Base-by-base conservation (phyloP, 129 eudicot genomes). In the Artemisia tridentata region DNA sequence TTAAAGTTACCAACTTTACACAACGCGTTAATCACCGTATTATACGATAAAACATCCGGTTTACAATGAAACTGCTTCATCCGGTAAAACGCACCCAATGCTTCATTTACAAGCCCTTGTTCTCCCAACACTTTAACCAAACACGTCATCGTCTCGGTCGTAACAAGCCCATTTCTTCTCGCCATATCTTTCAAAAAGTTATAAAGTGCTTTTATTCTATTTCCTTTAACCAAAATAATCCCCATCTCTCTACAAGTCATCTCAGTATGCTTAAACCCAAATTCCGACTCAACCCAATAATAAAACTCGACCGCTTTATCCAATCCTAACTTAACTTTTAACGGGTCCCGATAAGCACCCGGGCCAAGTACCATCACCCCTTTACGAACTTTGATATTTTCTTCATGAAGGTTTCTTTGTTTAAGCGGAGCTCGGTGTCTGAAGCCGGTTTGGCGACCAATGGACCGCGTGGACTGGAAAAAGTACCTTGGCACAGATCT, bases 61-160 rank as follows among this genome's bases (percentile, higher is more conserved):
- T 50, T 80, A 78, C 96, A 89, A 21, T 73, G 95, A 60, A 89
- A 92, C 66, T 89, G 96, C 72, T 83, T 89, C 98, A 92, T 89
- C 16, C 96, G 75, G 67, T 89, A 81, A 48, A 92, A 92, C 0
- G 86, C 91, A 57, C 76, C 73, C 65, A 87, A 70, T 25, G 96
- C 96, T 16, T 86, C 96, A 20, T 85, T 82, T 3, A 70, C 98
- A 16, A 92, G 69, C 1, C 98, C 98, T 62, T 86, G 77, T 67
- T 92, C 96, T 50, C 98, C 96, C 70, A 92, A 80, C 50, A 82
- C 86, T 75, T 89, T 92, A 47, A 92, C 84, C 83, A 92, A 82
- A 88, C 96, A 92, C 8, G 98, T 92, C 59, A 92, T 77, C 14
- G 91, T 82, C 62, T 73, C 52, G 15, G 95, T 85, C 7, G 95